Base-by-base conservation (phyloP, 2,329 filamentous ascomycete genomes). In the Colletotrichum sp. region DNA sequence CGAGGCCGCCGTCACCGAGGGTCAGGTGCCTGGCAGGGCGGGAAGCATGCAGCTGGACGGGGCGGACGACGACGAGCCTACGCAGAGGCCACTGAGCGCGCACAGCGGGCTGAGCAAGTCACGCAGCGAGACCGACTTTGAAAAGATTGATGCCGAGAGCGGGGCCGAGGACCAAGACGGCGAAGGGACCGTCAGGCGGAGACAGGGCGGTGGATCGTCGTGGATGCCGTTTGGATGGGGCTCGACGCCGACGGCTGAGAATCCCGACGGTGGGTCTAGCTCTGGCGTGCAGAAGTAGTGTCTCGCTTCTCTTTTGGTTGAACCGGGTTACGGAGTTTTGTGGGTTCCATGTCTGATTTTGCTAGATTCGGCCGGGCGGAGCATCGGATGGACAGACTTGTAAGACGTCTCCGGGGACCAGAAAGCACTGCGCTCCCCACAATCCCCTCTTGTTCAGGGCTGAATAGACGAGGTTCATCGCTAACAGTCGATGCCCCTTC, bases 51-150 rank as follows among this genome's bases (percentile, higher is more conserved):
- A 74, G 58, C 72, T 75, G n/a, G 74, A 75, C 59, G 67, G 72
- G 62, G 43, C 43, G 21, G 59, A 43, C 27, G 73, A 76, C 33
- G 70, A 71, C 34, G 73, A 75, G 31, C 27, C 79, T 24, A 79
- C 82, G 5, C 83, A 87, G 75, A 84, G 88, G 66, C 86, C 84
- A 34, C 82, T 86, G 73, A 86, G 86, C 75, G 86, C 88, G n/a
- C 82, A 87, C 61, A 89, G 88, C 75, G 91, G 87, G 5, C 84
- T 98, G 78, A 93, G 91, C 78, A 96, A 96, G 85, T 96, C 94
- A 80, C 92, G 92, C 76, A 97, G 94, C 82, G 95, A 98, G 81
- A 91, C 90, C 24, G 96, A 98, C 78, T 98, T 98, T 80, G 95
- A 98, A 80, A 94, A 95, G 81, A 94, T 97, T 77, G 94, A 97